Evolutionary conservation across 208 protist species (phyloP).

Genomic region (Leishmania mexicana): DNA sequence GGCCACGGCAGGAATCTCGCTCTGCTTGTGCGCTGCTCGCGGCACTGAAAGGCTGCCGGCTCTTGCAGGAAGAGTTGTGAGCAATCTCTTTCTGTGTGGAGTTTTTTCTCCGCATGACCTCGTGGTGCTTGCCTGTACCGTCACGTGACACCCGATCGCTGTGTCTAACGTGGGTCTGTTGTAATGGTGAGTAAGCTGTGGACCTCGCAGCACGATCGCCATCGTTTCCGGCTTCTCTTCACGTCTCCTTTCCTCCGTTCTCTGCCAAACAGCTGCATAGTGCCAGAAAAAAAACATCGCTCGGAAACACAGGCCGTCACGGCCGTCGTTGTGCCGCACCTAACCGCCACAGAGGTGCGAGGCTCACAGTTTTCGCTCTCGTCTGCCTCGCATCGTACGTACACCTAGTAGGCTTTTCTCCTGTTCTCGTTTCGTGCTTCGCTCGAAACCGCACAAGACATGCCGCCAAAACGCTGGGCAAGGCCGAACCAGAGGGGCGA

Average conservation of each 20-base stretch:
- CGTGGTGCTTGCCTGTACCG: neutral
- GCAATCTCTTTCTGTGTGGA: neutral
- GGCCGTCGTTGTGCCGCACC: neutral
- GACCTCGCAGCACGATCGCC: neutral
- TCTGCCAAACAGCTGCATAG: neutral
- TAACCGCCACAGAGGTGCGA: neutral
- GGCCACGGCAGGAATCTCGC: neutral
- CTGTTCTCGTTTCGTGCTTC: neutral
- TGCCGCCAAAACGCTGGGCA: slow-evolving; percentile 73
- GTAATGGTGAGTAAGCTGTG: neutral
- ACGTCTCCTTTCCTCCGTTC: neutral
- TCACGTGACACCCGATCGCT: neutral
- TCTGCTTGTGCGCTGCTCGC: neutral
- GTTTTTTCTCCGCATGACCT: neutral
- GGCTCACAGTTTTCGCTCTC: neutral
- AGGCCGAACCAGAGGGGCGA: slow-evolving; percentile 16
- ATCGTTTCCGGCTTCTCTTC: neutral
- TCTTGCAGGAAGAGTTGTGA: neutral
- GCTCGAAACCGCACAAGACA: neutral
- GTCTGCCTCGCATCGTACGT: neutral
- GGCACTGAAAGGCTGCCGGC: neutral
- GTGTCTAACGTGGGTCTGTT: neutral
- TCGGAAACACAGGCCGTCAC: neutral
- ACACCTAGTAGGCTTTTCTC: no score
- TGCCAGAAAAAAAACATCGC: neutral